Evolutionary conservation across 2,329 filamentous ascomycete genomes (phyloP).

Genomic region (Colletotrichum musae): DNA sequence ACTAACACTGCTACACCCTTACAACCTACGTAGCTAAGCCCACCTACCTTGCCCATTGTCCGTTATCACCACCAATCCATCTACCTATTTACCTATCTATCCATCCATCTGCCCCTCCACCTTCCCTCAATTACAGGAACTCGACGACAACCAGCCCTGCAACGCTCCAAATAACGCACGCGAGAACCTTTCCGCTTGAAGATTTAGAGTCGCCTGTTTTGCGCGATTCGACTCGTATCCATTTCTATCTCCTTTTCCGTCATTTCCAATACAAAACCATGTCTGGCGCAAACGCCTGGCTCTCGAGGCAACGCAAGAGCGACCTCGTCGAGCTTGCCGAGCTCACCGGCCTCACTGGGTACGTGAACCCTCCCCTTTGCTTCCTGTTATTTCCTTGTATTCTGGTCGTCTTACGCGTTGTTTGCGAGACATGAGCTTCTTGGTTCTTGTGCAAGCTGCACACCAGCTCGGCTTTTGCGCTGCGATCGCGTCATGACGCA

Average conservation of each 20-base stretch:
- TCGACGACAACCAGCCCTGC: conserved; percentile 23
- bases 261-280: conserved; percentile 56
- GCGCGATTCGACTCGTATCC: conserved; percentile 37
- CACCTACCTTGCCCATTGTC: conserved; percentile 30
- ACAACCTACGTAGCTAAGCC: conserved; percentile 34
- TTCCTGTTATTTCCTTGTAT: background rate
- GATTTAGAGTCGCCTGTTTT: conserved; percentile 22
- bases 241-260: conserved; percentile 18
- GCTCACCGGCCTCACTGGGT: conserved; percentile 80
- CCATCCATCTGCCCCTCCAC: conserved; percentile 37
- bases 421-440: background rate
- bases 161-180: conserved; percentile 10
- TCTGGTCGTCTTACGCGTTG: conserved; percentile 3
- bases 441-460: conserved; percentile 9
- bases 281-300: conserved; percentile 78
- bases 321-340: conserved; percentile 84
- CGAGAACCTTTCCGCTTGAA: conserved; percentile 1
- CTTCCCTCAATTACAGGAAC: conserved; percentile 18
- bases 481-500: conserved; percentile 36
- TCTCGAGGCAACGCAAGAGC: conserved; percentile 85
- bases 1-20: conserved; percentile 28
- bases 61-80: conserved; percentile 35
- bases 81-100: conserved; percentile 22
- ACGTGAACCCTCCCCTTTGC: conserved; percentile 55
- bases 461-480: background rate